Evolutionary conservation across 1,284 basidiomycete genomes (phyloP), one percentile per base, ranked within the genome.

Genomic region (Ceratobasidium sp.): DNA sequence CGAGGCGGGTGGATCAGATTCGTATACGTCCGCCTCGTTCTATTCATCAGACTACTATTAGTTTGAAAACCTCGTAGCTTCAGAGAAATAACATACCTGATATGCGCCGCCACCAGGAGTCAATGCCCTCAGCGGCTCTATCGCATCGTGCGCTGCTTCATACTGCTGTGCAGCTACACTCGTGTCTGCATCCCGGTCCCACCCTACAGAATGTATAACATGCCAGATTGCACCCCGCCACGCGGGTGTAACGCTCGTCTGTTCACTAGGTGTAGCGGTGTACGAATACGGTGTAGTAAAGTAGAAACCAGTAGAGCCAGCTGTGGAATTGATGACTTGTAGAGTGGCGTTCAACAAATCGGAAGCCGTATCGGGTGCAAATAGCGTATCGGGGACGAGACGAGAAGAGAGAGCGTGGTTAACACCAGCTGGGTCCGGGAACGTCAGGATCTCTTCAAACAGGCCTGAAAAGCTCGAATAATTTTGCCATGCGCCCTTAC

Each of bases 21-120:
- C 71, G 35, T 75, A 75, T 10, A 60, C 57, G n/a, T 75, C 71
- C 23, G 59, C 71, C 48, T 75, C 71, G 48, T 75, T 75, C 71
- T 75, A 62, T 35, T n/a, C 1, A n/a, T 10, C 44, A 50, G 18
- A 16, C n/a, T 46, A n/a, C 2, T 12, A 52, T 52, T 10, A 20
- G n/a, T 54, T 54, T 27, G 33, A n/a, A n/a, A 12, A 44, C 23
- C 5, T n/a, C n/a, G 10, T n/a, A 14, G 2, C 4, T n/a, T 10
- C 50, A 52, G n/a, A 18, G 41, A 33, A 71, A 46, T 12, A n/a
- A 44, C 57, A 5, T 30, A 75, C 71, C 62, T 65, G 57, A 65
- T 75, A 75, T 23, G 71, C 44, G 33, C 71, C 48, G 6, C 71
- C 71, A 12, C 60, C 71, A 38, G 44, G 60, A 16, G 71, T 75